Base-by-base conservation (phyloP, 768 basidiomycete genomes). In the Naganishia antarctica region DNA sequence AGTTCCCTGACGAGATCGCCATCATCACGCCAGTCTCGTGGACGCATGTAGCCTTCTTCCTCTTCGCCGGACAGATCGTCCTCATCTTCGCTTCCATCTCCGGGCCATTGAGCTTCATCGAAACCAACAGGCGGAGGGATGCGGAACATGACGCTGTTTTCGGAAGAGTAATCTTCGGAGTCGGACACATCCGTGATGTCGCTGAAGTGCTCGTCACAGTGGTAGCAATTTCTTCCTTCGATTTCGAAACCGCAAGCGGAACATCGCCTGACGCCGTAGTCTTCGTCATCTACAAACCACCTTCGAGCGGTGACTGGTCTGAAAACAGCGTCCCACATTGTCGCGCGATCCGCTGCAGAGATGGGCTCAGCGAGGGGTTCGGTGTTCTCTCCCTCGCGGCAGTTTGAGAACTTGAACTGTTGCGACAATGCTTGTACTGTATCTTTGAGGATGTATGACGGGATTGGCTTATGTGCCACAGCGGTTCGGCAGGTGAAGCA, bases 401-500 rank as follows among this genome's bases (percentile, higher is more conserved):
- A 9, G 8, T 41, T 28, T 51, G 34, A 6, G 47, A n/a, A 23
- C 18, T 28, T 32, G 18, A 46, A 25, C 31, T 44, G 37, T 21
- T 41, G n/a, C 8, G 51, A 50, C 8, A 66, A 26, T 2, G 65
- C 41, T 4, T 50, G 37, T n/a, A 66, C 29, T 25, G 61, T 37
- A 29, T 66, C 37, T 37, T 62, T 61, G 12, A 62, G 13, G 15
- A 58, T 44, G 43, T 53, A 66, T 4, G 59, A 50, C 16, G 65
- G 49, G 18, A 66, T 66, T 6, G 65, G 65, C 29, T 58, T 51
- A 12, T 34, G 40, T 23, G 48, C 12, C 7, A 66, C 65, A 13
- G 65, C 18, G 3, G 60, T 62, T 26, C 65, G 48, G 34, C 65
- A 66, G 0, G 65, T 66, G n/a, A 53, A 53, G 50, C 65, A 66